phyloP scores from a whole-genome alignment of 2,329 filamentous ascomycete genomes.

The Apiospora koreana region DNA sequence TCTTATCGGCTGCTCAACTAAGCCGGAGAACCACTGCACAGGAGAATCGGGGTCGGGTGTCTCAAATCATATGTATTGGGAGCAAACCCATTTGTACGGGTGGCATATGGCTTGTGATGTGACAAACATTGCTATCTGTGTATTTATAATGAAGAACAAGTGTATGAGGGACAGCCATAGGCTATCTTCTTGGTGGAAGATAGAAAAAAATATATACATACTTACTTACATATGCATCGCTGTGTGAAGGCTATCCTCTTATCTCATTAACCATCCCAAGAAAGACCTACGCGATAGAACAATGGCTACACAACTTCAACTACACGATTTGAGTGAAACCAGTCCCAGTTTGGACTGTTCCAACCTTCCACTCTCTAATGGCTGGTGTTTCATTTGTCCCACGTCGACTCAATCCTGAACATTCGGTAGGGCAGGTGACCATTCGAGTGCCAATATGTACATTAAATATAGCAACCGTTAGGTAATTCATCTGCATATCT shows the following conservation, averaged over 20 bases:
- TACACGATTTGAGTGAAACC: neutral
- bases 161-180: neutral
- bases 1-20: neutral
- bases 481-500: no score
- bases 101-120: neutral
- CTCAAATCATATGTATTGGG: neutral
- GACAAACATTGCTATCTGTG: neutral
- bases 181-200: neutral
- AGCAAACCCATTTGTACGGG: neutral
- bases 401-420: neutral
- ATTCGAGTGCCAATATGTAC: no score
- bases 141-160: neutral
- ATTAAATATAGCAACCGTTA: no score
- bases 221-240: no score
- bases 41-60: neutral
- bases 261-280: no score
- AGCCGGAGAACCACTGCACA: no score
- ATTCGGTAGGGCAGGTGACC: neutral
- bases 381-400: neutral
- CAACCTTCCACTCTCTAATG: neutral
- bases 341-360: neutral
- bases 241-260: no score
- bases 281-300: neutral
- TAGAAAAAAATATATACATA: neutral
- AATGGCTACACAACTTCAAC: neutral